Evolutionary conservation across 2,329 filamentous ascomycete species (phyloP).

Genomic region (Talaromyces sp.): DNA sequence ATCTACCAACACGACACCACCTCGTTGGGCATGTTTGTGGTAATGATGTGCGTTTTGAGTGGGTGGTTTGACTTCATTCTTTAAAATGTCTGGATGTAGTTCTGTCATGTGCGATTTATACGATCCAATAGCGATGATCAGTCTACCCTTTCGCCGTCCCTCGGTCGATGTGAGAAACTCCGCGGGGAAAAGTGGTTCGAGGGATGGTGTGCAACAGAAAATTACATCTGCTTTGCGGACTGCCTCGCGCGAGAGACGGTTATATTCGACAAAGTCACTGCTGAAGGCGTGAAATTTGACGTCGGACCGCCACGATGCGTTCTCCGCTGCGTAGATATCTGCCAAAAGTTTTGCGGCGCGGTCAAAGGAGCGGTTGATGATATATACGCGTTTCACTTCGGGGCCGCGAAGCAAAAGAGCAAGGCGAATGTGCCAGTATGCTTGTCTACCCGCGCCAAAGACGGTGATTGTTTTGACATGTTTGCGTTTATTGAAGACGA

Average conservation of each 20-base stretch:
- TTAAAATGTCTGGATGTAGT: constrained; percentile 71
- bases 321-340: constrained; percentile 52
- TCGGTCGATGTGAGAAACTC: constrained; percentile 64
- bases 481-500: constrained; percentile 62
- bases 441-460: constrained; percentile 85
- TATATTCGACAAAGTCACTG: constrained; percentile 66
- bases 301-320: constrained; percentile 60
- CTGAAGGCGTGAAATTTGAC: constrained; percentile 69
- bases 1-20: constrained; percentile 60
- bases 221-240: constrained; percentile 71
- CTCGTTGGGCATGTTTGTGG: constrained; percentile 52
- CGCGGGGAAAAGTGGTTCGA: constrained; percentile 69
- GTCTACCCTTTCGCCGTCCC: constrained; percentile 43
- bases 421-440: constrained; percentile 90
- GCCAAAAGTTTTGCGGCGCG: constrained; percentile 47
- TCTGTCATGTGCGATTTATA: constrained; percentile 75
- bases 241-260: constrained; percentile 65
- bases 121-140: constrained; percentile 44
- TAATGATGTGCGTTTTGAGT: constrained; percentile 45
- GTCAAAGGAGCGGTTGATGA: constrained; percentile 67
- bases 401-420: constrained; percentile 64
- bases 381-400: constrained; percentile 74
- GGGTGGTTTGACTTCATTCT: constrained; percentile 55
- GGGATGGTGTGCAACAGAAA: constrained; percentile 82
- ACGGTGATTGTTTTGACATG: constrained; percentile 73